Evolutionary conservation across 768 basidiomycete genomes (phyloP).

Genomic region (Mycena chlorophos): DNA sequence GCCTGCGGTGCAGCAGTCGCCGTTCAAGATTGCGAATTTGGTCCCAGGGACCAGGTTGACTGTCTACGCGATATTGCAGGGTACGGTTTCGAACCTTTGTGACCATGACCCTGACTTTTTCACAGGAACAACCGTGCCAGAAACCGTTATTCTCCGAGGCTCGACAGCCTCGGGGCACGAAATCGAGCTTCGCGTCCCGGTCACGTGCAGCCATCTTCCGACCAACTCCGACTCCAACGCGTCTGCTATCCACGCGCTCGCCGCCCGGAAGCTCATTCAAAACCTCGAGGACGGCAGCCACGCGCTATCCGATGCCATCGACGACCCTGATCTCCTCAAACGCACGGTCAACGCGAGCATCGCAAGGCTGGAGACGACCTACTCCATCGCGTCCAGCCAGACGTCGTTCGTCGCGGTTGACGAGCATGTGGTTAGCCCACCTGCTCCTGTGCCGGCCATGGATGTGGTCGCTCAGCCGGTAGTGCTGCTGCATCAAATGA

Average conservation of each 20-base stretch:
- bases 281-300: conserved; percentile 21
- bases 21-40: conserved; percentile 14
- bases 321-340: conserved; percentile 5
- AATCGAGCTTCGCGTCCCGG: conserved; percentile 16
- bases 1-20: conserved; percentile 18
- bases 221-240: background rate
- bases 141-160: conserved; percentile 13
- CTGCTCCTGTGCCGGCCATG: too few species aligned
- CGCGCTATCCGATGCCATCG: background rate
- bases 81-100: background rate
- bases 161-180: conserved; percentile 1
- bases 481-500: too few species aligned
- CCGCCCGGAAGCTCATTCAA: conserved; percentile 13
- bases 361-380: conserved; percentile 19
- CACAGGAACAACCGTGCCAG: conserved; percentile 13
- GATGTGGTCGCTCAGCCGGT: too few species aligned
- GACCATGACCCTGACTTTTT: background rate
- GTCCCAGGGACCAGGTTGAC: conserved; percentile 15
- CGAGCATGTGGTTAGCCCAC: too few species aligned
- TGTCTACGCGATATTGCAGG: conserved; percentile 19
- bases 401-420: conserved; percentile 23
- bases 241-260: background rate
- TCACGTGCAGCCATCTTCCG: conserved; percentile 17
- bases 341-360: conserved; percentile 14
- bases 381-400: conserved; percentile 21